phyloP scores from a whole-genome alignment of 495 filamentous ascomycete species.

The Platismatia glauca region DNA sequence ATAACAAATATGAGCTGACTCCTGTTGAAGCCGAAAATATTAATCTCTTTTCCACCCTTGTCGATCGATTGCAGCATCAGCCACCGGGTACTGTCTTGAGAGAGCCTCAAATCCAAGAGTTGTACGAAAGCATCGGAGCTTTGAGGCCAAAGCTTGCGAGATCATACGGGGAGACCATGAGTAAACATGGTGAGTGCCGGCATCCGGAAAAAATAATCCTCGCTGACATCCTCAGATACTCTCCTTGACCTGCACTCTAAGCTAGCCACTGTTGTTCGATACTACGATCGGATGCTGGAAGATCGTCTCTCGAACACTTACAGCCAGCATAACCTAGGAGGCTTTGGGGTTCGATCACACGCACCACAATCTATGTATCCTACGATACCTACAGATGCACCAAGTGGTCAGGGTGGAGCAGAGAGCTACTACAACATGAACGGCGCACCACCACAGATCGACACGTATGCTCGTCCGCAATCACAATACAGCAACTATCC shows the following conservation, averaged over 20 bases:
- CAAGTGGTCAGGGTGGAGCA: slow-evolving; percentile 44
- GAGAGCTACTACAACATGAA: slow-evolving; percentile 79
- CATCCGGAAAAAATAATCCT: slow-evolving; percentile 9
- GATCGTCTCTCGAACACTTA: slow-evolving; percentile 90
- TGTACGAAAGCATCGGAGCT: slow-evolving; percentile 92
- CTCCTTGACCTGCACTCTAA: slow-evolving; percentile 91
- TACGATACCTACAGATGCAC: slow-evolving; percentile 45
- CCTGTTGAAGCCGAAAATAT: slow-evolving; percentile 95
- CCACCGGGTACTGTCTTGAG: slow-evolving; percentile 89
- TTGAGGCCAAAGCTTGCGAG: slow-evolving; percentile 88
- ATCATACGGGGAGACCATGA: slow-evolving; percentile 98
- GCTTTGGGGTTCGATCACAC: slow-evolving; percentile 30
- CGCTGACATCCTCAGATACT: slow-evolving; percentile 52
- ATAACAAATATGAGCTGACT: slow-evolving; percentile 90
- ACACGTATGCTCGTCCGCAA: slow-evolving; percentile 27
- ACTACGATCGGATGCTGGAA: slow-evolving; percentile 97
- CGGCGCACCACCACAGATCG: slow-evolving; percentile 39
- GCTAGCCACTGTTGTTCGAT: slow-evolving; percentile 92
- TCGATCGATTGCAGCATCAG: slow-evolving; percentile 90
- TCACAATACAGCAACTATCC: slow-evolving; percentile 24
- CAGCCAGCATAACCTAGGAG: slow-evolving; percentile 57
- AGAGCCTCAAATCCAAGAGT: slow-evolving; percentile 94
- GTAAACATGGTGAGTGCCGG: slow-evolving; percentile 76
- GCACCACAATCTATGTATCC: slow-evolving; percentile 57
- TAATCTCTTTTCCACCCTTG: slow-evolving; percentile 87